Percentiles rank a stretch among this genome's conserved stretches.
Conservation (phyloP, 2,329 filamentous ascomycete genomes). For the Colletotrichum eleusines region DNA sequence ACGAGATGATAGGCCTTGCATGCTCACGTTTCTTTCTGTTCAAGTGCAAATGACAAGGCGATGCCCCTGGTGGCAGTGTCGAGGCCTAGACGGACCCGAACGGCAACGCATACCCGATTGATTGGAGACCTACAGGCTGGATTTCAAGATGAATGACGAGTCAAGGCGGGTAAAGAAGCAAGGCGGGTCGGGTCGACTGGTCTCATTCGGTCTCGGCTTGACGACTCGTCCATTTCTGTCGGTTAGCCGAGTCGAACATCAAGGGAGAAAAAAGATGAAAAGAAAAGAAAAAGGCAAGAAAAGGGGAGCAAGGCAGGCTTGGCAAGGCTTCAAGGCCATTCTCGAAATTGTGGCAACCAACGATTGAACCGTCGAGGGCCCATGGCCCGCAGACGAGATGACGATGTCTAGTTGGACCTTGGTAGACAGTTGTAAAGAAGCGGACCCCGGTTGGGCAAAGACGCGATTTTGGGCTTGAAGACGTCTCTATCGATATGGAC, state of each 20-base stretch:
- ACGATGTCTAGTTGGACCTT: neutral
- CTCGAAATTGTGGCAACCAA: neutral
- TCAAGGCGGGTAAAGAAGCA: constrained; percentile 28
- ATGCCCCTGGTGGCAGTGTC: constrained; percentile 20
- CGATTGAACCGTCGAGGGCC: neutral
- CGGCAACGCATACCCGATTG: constrained; percentile 25
- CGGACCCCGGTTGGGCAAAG: neutral
- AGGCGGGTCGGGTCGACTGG: neutral
- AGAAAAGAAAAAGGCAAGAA: neutral
- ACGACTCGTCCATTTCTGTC: neutral
- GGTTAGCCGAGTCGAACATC: neutral
- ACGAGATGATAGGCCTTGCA: neutral
- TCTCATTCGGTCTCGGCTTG: neutral
- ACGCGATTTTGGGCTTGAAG: neutral
- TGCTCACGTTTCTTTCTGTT: constrained; percentile 8
- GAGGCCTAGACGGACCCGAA: constrained; percentile 8
- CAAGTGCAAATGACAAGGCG: constrained; percentile 10
- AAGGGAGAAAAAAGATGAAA: neutral
- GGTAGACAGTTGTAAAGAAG: neutral
- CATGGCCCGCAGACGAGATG: no score
- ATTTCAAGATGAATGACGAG: constrained; percentile 15
- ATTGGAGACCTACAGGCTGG: constrained; percentile 23
- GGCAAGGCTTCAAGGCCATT: constrained; percentile 13
- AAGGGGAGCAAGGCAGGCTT: constrained; percentile 23
- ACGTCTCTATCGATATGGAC: no score